Percentiles rank a stretch among this genome's conserved stretches.
Evolutionary conservation across 345 rosid species (phyloP).

Genomic region (Diplotaxis tenuifolia): DNA sequence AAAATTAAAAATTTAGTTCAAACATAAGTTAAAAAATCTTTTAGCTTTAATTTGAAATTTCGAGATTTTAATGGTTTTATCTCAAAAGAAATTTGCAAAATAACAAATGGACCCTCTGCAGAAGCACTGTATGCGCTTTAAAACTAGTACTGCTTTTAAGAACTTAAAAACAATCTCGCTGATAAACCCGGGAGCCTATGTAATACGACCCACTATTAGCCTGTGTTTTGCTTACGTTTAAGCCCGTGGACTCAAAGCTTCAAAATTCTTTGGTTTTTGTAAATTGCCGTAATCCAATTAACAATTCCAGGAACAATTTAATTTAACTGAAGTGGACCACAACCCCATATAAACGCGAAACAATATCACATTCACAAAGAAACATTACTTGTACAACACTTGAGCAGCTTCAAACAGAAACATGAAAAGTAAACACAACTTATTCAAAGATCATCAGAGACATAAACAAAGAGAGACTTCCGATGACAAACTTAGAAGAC

Average conservation of each 20-base stretch:
- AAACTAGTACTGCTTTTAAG: no score
- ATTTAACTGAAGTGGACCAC: background rate
- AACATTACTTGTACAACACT: background rate
- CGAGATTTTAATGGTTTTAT: no score
- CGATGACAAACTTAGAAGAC: background rate
- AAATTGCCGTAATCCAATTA: background rate
- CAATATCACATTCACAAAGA: background rate
- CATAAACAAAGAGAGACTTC: background rate
- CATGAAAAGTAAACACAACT: background rate
- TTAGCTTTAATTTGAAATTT: no score
- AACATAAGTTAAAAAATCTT: no score
- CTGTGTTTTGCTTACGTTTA: background rate
- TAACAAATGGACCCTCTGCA: no score
- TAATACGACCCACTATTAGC: background rate
- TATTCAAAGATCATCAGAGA: background rate
- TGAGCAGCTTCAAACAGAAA: background rate
- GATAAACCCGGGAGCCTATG: background rate
- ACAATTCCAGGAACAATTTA: background rate
- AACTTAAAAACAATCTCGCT: background rate
- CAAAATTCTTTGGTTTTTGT: background rate
- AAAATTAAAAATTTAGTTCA: no score
- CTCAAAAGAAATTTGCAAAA: no score
- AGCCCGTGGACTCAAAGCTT: background rate
- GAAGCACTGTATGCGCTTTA: no score
- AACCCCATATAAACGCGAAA: background rate